Evolutionary conservation across 352 stramenopile species (phyloP).

Genomic region (Phytophthora brassicae): DNA sequence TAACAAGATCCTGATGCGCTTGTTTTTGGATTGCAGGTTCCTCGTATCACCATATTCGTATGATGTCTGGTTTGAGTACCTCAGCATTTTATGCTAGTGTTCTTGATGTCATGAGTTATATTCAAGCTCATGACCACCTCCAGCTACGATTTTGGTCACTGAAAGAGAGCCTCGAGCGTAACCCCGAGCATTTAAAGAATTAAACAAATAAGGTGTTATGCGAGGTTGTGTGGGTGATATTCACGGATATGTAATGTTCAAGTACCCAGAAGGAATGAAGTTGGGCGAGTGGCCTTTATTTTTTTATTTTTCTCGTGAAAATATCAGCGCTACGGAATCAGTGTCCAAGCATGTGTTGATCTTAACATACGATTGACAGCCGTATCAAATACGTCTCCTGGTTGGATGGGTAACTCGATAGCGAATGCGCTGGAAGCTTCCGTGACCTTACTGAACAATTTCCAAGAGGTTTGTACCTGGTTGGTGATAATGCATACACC

Average conservation of each 20-base stretch:
- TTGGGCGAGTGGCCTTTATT: background rate
- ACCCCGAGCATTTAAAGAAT: background rate
- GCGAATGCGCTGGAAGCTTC: background rate
- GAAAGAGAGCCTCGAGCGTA: background rate
- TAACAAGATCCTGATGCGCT: background rate
- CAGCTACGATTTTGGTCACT: background rate
- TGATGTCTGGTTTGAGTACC: background rate
- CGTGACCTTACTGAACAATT: background rate
- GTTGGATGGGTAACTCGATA: background rate
- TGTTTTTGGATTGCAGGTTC: background rate
- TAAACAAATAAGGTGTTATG: background rate
- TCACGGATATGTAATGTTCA: background rate
- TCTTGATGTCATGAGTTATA: background rate
- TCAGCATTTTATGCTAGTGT: background rate
- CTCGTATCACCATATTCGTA: background rate
- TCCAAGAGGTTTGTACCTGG: background rate
- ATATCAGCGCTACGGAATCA: background rate
- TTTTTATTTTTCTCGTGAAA: background rate
- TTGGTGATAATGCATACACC: no score
- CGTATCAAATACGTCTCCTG: background rate
- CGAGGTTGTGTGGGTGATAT: background rate
- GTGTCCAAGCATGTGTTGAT: background rate
- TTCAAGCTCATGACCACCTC: background rate
- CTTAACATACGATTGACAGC: background rate
- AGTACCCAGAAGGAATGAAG: background rate